Evolutionary conservation across 257 asterid genomes (phyloP), one percentile per base, ranked within the genome.

Genomic region (Lithospermum erythrorhizon): DNA sequence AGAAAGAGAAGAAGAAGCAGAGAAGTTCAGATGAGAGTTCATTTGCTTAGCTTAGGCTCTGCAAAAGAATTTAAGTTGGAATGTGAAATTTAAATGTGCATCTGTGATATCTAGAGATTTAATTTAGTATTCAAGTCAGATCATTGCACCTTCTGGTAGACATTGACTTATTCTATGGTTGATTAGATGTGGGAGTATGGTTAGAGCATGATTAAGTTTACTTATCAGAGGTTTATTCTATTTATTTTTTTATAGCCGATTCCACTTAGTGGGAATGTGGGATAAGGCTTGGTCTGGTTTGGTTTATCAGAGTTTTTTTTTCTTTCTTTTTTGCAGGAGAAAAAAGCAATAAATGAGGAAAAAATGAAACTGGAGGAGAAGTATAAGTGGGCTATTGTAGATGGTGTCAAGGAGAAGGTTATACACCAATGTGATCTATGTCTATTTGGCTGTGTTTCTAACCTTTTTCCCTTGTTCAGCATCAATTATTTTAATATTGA

Each of bases 1-100:
- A 89, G 67, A 93, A 93, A 82, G 99, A 93, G 83, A 89, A 85
- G 75, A 93, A 89, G 90, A 93, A 93, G 68, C 95, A 83, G 74
- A 85, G 87, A 96, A 87, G 79, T 55, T 55, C 84, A 57, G 99
- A 93, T 73, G 99, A 89, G 70, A 65, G 80, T 67, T 48, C 64
- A 69, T 41, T 41, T 21, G 57, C 30, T 27, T 59, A 19, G 45
- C 8, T 3, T 32, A 32, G 9, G 1, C 11, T 32, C 45, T 32
- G 9, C 4, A 32, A 3, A 1, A 32, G 45, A 32, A 32, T 32
- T 3, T 2, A 32, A 32, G 45, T 32, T 32, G 45, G 1, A 32
- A 32, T 6, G 3, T 27, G 30, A n/a, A 32, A 32, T 32, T 32
- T 32, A 6, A 32, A 32, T 32, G 45, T 32, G 45, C 45, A 32